Evolutionary conservation across 2,329 filamentous ascomycete genomes (phyloP), one percentile per base, ranked within the genome.

Genomic region (Didymella arachidicola): DNA sequence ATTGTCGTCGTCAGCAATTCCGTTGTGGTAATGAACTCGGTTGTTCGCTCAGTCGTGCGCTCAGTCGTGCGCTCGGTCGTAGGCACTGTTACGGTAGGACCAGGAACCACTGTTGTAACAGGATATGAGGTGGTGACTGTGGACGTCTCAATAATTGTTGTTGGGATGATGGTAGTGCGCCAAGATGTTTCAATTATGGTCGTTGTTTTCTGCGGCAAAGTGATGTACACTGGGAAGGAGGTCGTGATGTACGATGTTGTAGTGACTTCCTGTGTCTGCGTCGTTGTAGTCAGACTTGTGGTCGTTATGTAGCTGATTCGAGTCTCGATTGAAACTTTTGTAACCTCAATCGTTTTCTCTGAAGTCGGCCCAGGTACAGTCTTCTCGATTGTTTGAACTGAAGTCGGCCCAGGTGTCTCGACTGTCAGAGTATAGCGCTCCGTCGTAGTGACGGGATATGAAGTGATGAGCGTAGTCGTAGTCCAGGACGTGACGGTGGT

Each of bases 371-470:
- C 41, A n/a, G 41, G 41, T 6, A 42, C 10, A 8, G 36, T 39
- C 39, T 25, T 43, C 14, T 43, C 41, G 10, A 42, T 42, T 7
- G 32, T 36, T 7, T 36, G 32, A 3, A 36, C 14, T 38, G n/a
- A 30, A 49, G 43, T 36, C 22, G 45, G 62, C 0, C 58, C 61
- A 18, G 61, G 56, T 7, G 54, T 52, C 27, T 61, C 52, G 12
- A 60, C 26, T 22, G 55, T 50, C 30, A 54, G 14, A 18, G 42
- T 56, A 32, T 44, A 41, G 7, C 41, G 18, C 26, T 51, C 42
- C 16, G 55, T 58, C 2, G 55, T 49, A 2, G 55, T 58, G 3
- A 44, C 49, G 14, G 44, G 44, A 3, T 53, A 34, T 3, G 47
- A 19, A 1, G 32, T 29, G 3, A 45, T 45, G 5, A 53, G 12